phyloP scores from a whole-genome alignment of 345 rosid species.

The Brassica carinata region DNA sequence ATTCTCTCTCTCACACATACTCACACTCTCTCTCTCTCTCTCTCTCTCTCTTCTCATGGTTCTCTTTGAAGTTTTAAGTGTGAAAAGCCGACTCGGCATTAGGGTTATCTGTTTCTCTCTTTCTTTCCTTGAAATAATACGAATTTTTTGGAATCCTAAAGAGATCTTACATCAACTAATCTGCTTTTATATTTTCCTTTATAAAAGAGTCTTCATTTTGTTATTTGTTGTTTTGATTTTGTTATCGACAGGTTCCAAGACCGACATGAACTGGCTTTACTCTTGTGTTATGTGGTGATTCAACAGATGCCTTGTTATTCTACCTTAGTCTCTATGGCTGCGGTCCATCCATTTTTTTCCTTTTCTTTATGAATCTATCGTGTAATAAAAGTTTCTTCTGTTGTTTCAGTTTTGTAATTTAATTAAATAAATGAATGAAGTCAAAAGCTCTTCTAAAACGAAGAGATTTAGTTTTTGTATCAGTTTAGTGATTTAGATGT shows the following conservation, averaged over 20 bases:
- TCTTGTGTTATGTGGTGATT: slow-evolving; percentile 36
- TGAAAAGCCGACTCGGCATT: slow-evolving; percentile 21
- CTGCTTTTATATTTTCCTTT: slow-evolving; percentile 18
- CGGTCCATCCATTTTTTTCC: slow-evolving; percentile 16
- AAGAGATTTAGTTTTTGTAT: slow-evolving; percentile 21
- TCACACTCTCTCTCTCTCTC: neutral
- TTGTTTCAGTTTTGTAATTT: slow-evolving; percentile 13
- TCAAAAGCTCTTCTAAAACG: slow-evolving; percentile 25
- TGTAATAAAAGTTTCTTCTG: slow-evolving; percentile 18
- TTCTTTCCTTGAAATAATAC: neutral
- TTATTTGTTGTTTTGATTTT: slow-evolving; percentile 26
- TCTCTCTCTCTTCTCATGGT: neutral
- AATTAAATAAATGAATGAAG: slow-evolving; percentile 14
- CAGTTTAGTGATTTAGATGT: slow-evolving; percentile 2
- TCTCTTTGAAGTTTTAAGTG: neutral
- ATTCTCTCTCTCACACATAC: neutral
- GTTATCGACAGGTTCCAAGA: slow-evolving; percentile 72
- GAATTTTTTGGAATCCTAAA: slow-evolving; percentile 32
- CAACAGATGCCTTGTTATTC: slow-evolving; percentile 33
- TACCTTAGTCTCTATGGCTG: slow-evolving; percentile 33
- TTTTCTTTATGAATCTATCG: slow-evolving; percentile 16
- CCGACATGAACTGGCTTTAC: slow-evolving; percentile 53
- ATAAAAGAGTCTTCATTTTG: neutral
- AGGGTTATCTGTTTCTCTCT: slow-evolving; percentile 41
- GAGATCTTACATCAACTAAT: slow-evolving; percentile 27